Percentiles rank a stretch among this genome's conserved stretches.
phyloP scores from a whole-genome alignment of 2,329 filamentous ascomycete species.

The Monilinia fructigena region DNA sequence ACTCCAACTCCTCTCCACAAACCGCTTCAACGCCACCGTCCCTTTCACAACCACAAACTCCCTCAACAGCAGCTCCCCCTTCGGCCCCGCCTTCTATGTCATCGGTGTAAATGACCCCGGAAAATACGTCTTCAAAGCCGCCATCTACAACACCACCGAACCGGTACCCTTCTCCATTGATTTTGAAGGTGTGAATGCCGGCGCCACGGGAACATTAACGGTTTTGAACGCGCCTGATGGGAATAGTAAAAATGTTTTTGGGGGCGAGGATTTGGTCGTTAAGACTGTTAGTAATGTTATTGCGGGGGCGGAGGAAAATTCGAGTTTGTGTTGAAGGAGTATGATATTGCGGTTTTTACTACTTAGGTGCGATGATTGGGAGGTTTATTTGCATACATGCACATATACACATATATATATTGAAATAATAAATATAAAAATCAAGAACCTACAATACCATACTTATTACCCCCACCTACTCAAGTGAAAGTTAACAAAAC shows the following conservation, averaged over 20 bases:
- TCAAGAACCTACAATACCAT: no score
- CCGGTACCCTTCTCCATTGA: slow-evolving; percentile 18
- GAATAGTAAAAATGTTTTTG: slow-evolving; percentile 15
- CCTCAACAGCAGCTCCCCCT: not conserved
- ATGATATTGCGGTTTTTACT: slow-evolving; percentile 24
- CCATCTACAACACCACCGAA: slow-evolving; percentile 21
- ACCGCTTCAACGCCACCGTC: slow-evolving; percentile 19
- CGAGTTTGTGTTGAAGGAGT: slow-evolving; percentile 24
- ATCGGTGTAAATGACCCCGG: slow-evolving; percentile 12
- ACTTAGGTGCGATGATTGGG: not conserved
- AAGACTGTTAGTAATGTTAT: slow-evolving; percentile 5
- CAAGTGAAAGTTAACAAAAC: no score
- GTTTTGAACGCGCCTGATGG: slow-evolving; percentile 20
- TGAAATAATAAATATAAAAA: no score
- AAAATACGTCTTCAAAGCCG: slow-evolving; percentile 22
- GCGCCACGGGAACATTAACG: not conserved
- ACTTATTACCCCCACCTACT: no score
- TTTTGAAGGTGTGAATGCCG: slow-evolving; percentile 19
- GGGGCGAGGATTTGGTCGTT: slow-evolving; percentile 13
- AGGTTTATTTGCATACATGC: no score
- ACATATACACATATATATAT: no score
- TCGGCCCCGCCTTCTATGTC: slow-evolving; percentile 22
- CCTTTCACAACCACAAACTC: slow-evolving; percentile 20
- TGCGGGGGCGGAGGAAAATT: slow-evolving; percentile 9
- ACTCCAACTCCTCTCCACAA: slow-evolving; percentile 19